These are phyloP conservation scores for Aspergillus puulaauensis DNA, from an alignment of 2,329 filamentous ascomycete species.

Conservation along the genomic window DNA sequence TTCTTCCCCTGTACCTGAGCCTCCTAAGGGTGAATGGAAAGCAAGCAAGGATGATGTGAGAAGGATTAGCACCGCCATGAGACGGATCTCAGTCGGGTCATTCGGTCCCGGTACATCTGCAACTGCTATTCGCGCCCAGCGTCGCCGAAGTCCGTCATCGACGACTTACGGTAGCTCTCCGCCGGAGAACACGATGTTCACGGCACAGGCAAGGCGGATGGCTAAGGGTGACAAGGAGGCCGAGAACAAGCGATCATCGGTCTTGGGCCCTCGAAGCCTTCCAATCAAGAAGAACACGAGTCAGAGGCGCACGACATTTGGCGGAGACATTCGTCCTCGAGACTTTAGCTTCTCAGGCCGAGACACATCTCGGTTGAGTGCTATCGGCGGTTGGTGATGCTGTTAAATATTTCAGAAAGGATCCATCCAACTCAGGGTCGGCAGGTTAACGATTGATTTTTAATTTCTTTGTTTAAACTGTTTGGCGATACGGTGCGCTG, in stretches of 20 bases:
- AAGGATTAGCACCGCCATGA: conserved; percentile 57
- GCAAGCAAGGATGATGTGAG: conserved; percentile 52
- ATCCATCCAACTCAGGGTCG: conserved; percentile 2
- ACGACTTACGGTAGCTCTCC: conserved; percentile 53
- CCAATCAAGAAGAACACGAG: conserved; percentile 57
- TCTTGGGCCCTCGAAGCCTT: conserved; percentile 61
- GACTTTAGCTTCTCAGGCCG: conserved; percentile 39
- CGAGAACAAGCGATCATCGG: conserved; percentile 54
- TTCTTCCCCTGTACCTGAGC: conserved; percentile 45
- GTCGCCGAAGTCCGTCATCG: conserved; percentile 57
- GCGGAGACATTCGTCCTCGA: conserved; percentile 40
- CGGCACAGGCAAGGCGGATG: conserved; percentile 67
- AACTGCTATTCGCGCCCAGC: conserved; percentile 46
- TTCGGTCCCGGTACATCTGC: conserved; percentile 39
- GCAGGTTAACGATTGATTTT: conserved; percentile 24
- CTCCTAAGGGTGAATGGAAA: conserved; percentile 50
- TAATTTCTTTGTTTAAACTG: conserved; percentile 15
- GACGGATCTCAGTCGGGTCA: conserved; percentile 51
- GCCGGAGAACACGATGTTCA: conserved; percentile 61
- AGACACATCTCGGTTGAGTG: conserved; percentile 41
- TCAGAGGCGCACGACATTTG: conserved; percentile 43
- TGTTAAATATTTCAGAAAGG: conserved; percentile 30
- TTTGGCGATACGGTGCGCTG: conserved; percentile 19
- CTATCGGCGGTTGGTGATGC: conserved; percentile 35
- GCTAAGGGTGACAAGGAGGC: conserved; percentile 61